phyloP scores from a whole-genome alignment of 805 yeast species.

The Dipodascopsis uninucleata region DNA sequence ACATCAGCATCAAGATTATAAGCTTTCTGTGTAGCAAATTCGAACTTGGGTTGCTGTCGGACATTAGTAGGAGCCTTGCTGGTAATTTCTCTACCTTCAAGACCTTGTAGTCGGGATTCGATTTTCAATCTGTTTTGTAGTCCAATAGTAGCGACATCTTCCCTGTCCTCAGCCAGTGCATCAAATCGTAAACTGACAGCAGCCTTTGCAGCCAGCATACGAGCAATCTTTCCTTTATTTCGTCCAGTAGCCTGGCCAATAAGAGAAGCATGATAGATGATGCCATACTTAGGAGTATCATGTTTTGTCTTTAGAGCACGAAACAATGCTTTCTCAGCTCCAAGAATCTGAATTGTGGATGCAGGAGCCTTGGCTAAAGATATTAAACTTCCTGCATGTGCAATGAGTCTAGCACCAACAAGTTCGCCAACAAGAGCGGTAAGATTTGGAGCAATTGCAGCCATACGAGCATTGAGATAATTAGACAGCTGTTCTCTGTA shows the following conservation, averaged over 20 bases:
- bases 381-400: constrained; percentile 93
- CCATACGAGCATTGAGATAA: constrained; percentile 91
- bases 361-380: constrained; percentile 98
- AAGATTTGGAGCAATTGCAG: constrained; percentile 97
- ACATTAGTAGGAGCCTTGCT: constrained; percentile 65
- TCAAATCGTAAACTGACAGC: constrained; percentile 96
- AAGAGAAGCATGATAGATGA: constrained; percentile 91
- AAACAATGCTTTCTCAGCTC: constrained; percentile 98
- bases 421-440: constrained; percentile 95
- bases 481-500: constrained; percentile 94
- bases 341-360: constrained; percentile 94
- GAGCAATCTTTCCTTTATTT: constrained; percentile 98
- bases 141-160: constrained; percentile 92
- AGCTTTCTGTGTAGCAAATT: constrained; percentile 75
- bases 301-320: constrained; percentile 98
- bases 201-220: constrained; percentile 98
- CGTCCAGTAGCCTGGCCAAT: constrained; percentile 98
- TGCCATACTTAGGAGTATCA: constrained; percentile 97
- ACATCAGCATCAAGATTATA: constrained; percentile 96
- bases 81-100: constrained; percentile 95
- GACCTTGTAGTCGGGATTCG: constrained; percentile 87
- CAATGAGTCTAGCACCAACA: constrained; percentile 96
- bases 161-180: constrained; percentile 94
- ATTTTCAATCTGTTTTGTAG: constrained; percentile 86
- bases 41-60: constrained; percentile 75